Evolutionary conservation across 2,329 filamentous ascomycete species (phyloP), one percentile per base, ranked within the genome.

Genomic region (Amphichorda felina): DNA sequence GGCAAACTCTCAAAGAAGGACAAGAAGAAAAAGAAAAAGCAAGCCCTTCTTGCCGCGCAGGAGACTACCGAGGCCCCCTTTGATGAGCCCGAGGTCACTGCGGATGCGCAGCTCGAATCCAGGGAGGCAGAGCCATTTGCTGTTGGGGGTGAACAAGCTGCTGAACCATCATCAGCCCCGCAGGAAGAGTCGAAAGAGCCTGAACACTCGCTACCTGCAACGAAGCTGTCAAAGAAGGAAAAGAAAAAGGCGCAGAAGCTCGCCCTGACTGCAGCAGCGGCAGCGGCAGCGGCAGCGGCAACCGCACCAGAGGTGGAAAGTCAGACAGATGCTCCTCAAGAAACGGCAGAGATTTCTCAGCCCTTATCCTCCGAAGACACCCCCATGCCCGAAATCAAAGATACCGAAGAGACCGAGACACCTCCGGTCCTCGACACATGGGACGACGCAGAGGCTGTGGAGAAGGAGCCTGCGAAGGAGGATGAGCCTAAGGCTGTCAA

Each of bases 201-300:
- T 16, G 41, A 45, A 4, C 37, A 40, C 14, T 40, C 35, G 34
- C 21, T 16, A 14, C 18, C 41, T 13, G 30, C 41, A 4, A 6
- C 21, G 10, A 51, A 53, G 38, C 50, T 47, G 38, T 45, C 45
- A 14, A 56, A 52, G 39, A 54, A 58, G 37, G 49, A 60, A 30
- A 59, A 55, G 43, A 59, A 55, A 37, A 55, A 56, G 41, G 49
- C 50, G 8, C 53, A 56, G 43, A 57, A 54, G 32, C 42, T 51
- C 27, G 51, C 47, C 15, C 40, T 40, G 9, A 37, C 43, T 37
- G 34, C 37, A 9, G 43, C 42, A 14, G 32, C 37, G 5, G 18
- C 34, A 13, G 34, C 38, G 17, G 37, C 39, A n/a, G 33, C 21
- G 6, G 21, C 6, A 10, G 6, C 21, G 6, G 6, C 21, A n/a